A percentile compares a stretch with the other conserved stretches of the same genome.
Conservation (phyloP, 1,284 basidiomycete species). For the Cryptococcus wingfieldii region DNA sequence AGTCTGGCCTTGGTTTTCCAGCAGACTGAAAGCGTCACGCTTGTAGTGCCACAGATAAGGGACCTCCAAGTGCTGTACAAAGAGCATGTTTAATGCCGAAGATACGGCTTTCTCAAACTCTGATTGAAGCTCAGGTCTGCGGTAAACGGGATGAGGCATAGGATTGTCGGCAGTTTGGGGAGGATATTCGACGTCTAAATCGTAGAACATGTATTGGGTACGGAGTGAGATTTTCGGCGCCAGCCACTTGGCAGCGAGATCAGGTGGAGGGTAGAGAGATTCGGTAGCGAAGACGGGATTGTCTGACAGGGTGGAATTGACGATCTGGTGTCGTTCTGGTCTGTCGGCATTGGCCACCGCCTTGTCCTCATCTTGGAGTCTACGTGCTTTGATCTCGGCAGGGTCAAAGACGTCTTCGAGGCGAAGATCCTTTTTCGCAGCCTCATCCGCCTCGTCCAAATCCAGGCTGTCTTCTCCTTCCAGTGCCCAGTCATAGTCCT, state of each 20-base stretch:
- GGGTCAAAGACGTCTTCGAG: slow-evolving; percentile 98
- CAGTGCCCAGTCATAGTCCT: slow-evolving; percentile 94
- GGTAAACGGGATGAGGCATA: slow-evolving; percentile 43
- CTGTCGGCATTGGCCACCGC: slow-evolving; percentile 84
- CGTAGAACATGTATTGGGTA: slow-evolving; percentile 57
- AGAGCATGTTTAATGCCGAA: slow-evolving; percentile 74
- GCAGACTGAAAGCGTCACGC: slow-evolving; percentile 57
- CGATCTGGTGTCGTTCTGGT: slow-evolving; percentile 94
- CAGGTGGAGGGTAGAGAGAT: slow-evolving; percentile 48
- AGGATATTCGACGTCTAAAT: slow-evolving; percentile 29
- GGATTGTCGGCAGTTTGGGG: slow-evolving; percentile 49
- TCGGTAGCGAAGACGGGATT: slow-evolving; percentile 63
- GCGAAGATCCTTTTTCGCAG: slow-evolving; percentile 67
- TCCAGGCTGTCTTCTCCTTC: slow-evolving; percentile 64
- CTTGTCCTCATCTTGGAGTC: slow-evolving; percentile 93
- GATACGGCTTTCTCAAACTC: slow-evolving; percentile 77
- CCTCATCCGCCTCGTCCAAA: slow-evolving; percentile 61
- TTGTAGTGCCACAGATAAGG: slow-evolving; percentile 94
- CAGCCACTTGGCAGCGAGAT: slow-evolving; percentile 86
- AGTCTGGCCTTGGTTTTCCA: slow-evolving; percentile 38
- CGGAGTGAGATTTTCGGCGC: slow-evolving; percentile 74
- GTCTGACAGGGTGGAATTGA: slow-evolving; percentile 73
- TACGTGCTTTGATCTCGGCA: slow-evolving; percentile 84
- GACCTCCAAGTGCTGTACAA: slow-evolving; percentile 82
- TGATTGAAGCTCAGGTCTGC: slow-evolving; percentile 57